phyloP scores from a whole-genome alignment of 257 asterid genomes.

The Leonotis leonurus region DNA sequence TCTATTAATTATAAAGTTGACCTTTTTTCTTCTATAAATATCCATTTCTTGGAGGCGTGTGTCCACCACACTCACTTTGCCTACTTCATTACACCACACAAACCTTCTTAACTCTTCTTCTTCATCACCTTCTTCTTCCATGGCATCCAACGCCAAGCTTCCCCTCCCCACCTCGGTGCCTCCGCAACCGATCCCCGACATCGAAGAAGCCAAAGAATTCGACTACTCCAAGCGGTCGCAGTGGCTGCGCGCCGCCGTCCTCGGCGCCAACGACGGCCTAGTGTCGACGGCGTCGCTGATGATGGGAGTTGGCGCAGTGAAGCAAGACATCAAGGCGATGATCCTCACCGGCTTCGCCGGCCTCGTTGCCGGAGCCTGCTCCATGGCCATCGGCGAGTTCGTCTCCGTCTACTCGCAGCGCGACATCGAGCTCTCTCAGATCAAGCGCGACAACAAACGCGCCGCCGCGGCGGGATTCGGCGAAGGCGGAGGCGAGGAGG shows the following conservation, averaged over 20 bases:
- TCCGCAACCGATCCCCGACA: slow-evolving; percentile 9
- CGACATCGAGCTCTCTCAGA: slow-evolving; percentile 65
- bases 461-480: background rate
- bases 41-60: slow-evolving; percentile 23
- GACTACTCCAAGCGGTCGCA: slow-evolving; percentile 58
- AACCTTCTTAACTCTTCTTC: background rate
- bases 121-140: background rate
- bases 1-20: background rate
- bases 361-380: slow-evolving; percentile 75
- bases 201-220: slow-evolving; percentile 22
- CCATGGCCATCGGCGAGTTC: slow-evolving; percentile 86
- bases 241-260: slow-evolving; percentile 87
- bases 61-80: slow-evolving; percentile 27
- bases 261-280: slow-evolving; percentile 82
- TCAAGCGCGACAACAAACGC: slow-evolving; percentile 33
- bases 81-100: background rate
- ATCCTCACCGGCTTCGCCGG: slow-evolving; percentile 77
- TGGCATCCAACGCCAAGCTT: slow-evolving; percentile 26
- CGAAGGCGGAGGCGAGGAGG: background rate
- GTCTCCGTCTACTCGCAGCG: slow-evolving; percentile 82
- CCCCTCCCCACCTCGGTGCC: slow-evolving; percentile 3
- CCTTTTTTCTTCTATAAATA: slow-evolving; percentile 22
- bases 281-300: slow-evolving; percentile 71
- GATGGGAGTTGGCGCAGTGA: slow-evolving; percentile 89
- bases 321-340: slow-evolving; percentile 68